Base-by-base conservation (phyloP, 768 basidiomycete genomes). In the Albatrellus ellisii region DNA sequence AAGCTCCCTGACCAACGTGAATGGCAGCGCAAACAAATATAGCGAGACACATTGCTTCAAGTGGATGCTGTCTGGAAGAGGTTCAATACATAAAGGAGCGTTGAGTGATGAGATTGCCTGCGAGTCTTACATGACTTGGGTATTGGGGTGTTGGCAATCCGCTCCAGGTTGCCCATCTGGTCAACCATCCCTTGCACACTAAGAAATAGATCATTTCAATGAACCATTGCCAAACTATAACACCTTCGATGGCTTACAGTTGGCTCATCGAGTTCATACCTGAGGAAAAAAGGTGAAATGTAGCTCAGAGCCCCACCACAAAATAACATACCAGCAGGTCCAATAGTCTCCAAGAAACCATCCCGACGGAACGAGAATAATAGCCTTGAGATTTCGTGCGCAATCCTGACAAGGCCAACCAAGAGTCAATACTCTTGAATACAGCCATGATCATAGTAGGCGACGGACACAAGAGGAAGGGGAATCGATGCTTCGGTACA, bases 31-130 rank as follows among this genome's bases (percentile, higher is more conserved):
- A 56, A 91, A 90, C 6, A 98, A 75, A 63, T 94, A 95, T 1
- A 94, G 62, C 2, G 84, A 81, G n/a, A 94, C 86, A 49, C 83
- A 87, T 77, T 97, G 92, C 58, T 94, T 92, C 54, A 94, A 64
- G 60, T 95, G 91, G 45, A 97, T 82, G 29, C 84, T 77, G 52
- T 89, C 82, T 84, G 44, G n/a, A 15, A 15, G n/a, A 18, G 1
- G 18, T 17, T 14, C 34, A 20, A n/a, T 2, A 21, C 11, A 14
- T 28, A 41, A 36, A 28, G 26, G 15, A 31, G 40, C 18, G 25
- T 36, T 18, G 48, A 46, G 26, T 46, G 35, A 43, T 41, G 27
- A 0, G n/a, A 18, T 26, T 33, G 7, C 37, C 49, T 25, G 26
- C 26, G 29, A 14, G 24, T 58, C 76, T 27, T 46, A 82, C 79